These are phyloP conservation scores for Agrocybe pediades DNA, from an alignment of 768 basidiomycete genomes.

Conservation along the genomic window DNA sequence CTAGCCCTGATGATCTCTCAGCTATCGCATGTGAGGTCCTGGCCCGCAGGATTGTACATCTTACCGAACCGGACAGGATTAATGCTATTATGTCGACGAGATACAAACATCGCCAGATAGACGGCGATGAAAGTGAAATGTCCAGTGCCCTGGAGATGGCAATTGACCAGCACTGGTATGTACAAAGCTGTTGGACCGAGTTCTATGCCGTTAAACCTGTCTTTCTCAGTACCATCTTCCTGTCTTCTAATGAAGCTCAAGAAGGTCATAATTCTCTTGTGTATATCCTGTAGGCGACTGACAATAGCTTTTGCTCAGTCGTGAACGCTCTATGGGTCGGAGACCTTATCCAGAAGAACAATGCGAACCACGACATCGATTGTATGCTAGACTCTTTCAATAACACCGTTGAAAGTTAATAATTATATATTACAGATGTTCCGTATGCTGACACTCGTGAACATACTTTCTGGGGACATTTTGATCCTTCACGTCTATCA, in stretches of 20 bases:
- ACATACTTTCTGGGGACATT: constrained; percentile 63
- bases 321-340: constrained; percentile 84
- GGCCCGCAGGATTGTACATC: constrained; percentile 79
- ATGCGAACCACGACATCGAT: constrained; percentile 74
- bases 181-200: not conserved
- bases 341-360: constrained; percentile 76
- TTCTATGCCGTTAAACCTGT: not conserved
- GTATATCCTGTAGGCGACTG: not conserved
- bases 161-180: constrained; percentile 88
- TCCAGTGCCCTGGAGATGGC: constrained; percentile 84
- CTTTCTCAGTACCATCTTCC: constrained; percentile 66
- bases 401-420: not conserved
- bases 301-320: constrained; percentile 45
- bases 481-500: constrained; percentile 76
- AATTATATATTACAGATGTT: constrained; percentile 50
- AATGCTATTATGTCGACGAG: constrained; percentile 77
- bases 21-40: constrained; percentile 85
- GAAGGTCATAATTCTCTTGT: constrained; percentile 48
- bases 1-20: constrained; percentile 24
- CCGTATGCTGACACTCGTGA: constrained; percentile 59
- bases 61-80: constrained; percentile 61
- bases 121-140: constrained; percentile 76
- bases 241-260: constrained; percentile 86
- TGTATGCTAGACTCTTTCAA: constrained; percentile 43
- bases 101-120: constrained; percentile 67